phyloP scores from a whole-genome alignment of 2,329 filamentous ascomycete genomes.

The Thelonectria discophora region DNA sequence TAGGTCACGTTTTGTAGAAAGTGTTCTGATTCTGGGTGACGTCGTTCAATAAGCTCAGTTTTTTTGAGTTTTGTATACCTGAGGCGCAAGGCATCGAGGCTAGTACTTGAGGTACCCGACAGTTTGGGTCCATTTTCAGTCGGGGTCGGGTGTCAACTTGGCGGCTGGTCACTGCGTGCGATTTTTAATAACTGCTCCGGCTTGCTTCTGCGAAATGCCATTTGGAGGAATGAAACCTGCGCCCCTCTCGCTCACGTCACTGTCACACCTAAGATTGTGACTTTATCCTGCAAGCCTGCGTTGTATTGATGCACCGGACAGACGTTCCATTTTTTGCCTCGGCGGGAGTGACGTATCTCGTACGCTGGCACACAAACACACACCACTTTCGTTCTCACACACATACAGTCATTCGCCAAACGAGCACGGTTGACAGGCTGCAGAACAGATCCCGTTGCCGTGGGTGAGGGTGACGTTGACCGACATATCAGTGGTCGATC shows the following conservation, averaged over 20 bases:
- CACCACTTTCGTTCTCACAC: no score
- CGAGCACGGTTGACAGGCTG: slow-evolving; percentile 8
- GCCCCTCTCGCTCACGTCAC: neutral
- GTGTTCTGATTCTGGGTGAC: slow-evolving; percentile 27
- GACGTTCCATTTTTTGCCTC: no score
- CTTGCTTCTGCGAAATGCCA: neutral
- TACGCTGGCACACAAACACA: no score
- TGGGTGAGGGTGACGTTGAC: slow-evolving; percentile 18
- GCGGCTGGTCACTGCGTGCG: neutral
- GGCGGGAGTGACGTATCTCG: no score
- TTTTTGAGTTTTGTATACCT: neutral
- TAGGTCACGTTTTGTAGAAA: slow-evolving; percentile 32
- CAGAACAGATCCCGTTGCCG: slow-evolving; percentile 14
- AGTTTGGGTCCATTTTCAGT: neutral
- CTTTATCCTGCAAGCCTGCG: no score
- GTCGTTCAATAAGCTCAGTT: no score
- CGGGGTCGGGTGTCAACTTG: no score
- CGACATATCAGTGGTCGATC: slow-evolving; percentile 15
- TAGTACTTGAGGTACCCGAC: neutral
- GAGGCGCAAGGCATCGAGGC: slow-evolving; percentile 3
- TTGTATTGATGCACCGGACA: neutral
- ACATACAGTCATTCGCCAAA: slow-evolving; percentile 1
- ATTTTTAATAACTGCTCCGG: no score
- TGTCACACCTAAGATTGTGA: neutral
- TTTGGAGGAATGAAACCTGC: slow-evolving; percentile 14